These are phyloP conservation scores for Conidiobolus incongruus DNA, from an alignment of 371 early-diverging fungal genomes.

Conservation along the genomic window DNA sequence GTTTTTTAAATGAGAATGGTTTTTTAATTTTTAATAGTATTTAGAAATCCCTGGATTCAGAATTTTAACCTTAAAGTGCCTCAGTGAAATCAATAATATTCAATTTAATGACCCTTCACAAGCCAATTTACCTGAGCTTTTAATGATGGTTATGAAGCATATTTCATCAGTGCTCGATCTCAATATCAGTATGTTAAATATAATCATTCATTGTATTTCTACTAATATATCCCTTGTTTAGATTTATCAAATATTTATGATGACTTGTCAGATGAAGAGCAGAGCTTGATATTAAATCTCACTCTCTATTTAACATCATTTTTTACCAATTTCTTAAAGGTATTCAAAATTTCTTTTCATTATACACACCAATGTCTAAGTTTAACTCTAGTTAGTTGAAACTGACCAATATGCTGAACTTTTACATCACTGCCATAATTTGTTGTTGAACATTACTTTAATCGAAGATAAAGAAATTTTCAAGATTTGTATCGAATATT, in stretches of 20 bases:
- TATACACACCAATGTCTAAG: not conserved
- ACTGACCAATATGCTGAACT: constrained; percentile 28
- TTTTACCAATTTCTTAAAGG: constrained; percentile 57
- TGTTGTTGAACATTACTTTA: constrained; percentile 67
- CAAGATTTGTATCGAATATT: constrained; percentile 94
- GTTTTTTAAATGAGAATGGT: not conserved
- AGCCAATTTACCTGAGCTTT: constrained; percentile 59
- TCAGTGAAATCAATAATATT: constrained; percentile 80
- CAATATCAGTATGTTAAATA: not conserved
- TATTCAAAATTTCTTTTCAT: constrained; percentile 9
- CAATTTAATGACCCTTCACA: constrained; percentile 49
- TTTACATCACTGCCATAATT: constrained; percentile 62
- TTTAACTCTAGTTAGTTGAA: constrained; percentile 29
- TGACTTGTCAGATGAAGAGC: constrained; percentile 59
- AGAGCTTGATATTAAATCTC: constrained; percentile 73
- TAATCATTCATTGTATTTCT: not conserved
- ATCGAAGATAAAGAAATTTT: constrained; percentile 92
- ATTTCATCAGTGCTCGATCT: constrained; percentile 9
- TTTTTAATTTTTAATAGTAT: constrained; percentile 44
- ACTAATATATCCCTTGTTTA: constrained; percentile 6
- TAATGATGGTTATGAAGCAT: constrained; percentile 47
- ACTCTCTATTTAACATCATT: constrained; percentile 73
- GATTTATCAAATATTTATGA: constrained; percentile 70
- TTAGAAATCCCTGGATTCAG: constrained; percentile 37
- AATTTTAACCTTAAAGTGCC: constrained; percentile 81